Percentiles rank a stretch among this genome's conserved stretches.
phyloP scores from a whole-genome alignment of 768 basidiomycete species.

The Leccinum subgranulosum region DNA sequence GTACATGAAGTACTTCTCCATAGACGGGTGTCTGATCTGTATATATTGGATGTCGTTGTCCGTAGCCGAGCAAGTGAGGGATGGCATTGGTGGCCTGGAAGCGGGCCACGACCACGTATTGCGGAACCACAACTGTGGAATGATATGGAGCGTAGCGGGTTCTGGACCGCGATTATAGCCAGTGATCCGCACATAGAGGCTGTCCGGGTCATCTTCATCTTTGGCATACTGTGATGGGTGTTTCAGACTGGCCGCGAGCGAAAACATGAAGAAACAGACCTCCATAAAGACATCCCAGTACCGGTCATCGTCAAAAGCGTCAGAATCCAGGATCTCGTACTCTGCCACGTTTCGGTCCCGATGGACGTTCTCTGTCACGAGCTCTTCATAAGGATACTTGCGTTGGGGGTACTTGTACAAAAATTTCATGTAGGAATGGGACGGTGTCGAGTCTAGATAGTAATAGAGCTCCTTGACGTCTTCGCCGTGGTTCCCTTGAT shows the following conservation, averaged over 20 bases:
- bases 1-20: conserved; percentile 80
- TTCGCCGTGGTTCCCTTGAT: conserved; percentile 98
- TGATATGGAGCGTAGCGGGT: conserved; percentile 86
- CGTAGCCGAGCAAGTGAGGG: conserved; percentile 49
- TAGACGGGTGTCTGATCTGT: conserved; percentile 66
- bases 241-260: conserved; percentile 5
- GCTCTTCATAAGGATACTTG: conserved; percentile 89
- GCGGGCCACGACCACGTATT: conserved; percentile 97
- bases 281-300: conserved; percentile 99
- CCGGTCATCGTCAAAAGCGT: conserved; percentile 84
- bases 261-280: conserved; percentile 43
- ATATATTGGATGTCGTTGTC: conserved; percentile 56
- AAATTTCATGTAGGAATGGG: conserved; percentile 99
- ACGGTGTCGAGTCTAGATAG: conserved; percentile 97
- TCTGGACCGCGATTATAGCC: conserved; percentile 97
- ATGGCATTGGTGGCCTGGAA: conserved; percentile 64
- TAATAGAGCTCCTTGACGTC: conserved; percentile 99
- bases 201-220: conserved; percentile 88
- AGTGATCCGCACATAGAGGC: conserved; percentile 89
- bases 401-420: conserved; percentile 98
- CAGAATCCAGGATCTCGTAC: conserved; percentile 92
- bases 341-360: conserved; percentile 84
- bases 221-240: conserved; percentile 78
- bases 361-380: conserved; percentile 80
- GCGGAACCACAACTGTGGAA: conserved; percentile 96